Base-by-base conservation (phyloP, 495 filamentous ascomycete species). In the Cercophora newfieldiana region DNA sequence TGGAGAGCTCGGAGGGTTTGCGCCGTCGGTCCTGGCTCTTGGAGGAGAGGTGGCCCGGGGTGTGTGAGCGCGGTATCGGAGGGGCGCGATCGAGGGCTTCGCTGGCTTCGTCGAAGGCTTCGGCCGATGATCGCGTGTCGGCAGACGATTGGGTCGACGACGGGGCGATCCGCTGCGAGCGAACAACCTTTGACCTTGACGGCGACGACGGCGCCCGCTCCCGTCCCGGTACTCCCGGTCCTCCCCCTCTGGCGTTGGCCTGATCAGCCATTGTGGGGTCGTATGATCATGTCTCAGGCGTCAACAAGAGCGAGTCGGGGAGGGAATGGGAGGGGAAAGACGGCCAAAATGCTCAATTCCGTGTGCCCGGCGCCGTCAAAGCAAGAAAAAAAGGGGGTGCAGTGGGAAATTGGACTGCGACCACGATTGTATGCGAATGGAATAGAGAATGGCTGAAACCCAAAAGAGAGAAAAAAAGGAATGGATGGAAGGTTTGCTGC, bases 41-140 rank as follows among this genome's bases (percentile, higher is more conserved):
- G 47, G 79, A 77, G 4, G 82, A 74, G 56, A 86, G 78, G 62
- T 85, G 83, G 59, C 83, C 83, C 3, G 83, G 83, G 0, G 83
- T 85, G 65, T 85, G 84, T 53, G 80, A 85, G 63, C 84, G 75
- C 24, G 72, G 71, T 26, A 80, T 70, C 61, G 76, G 72, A 28
- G 77, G 66, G 19, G 79, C 70, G 61, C 74, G 71, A 29, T 76
- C 73, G 25, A 64, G 66, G 55, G 55, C 54, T 25, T 72, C 72
- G 59, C 57, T 58, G 19, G 65, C 65, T 57, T 74, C 69, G 65
- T 77, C 73, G 55, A 58, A 48, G n/a, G 70, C 67, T 24, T 50
- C 55, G 48, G 66, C 60, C 33, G 69, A 60, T 14, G 69, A 47
- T 25, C 67, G 71, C 48, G 75, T 51, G 22, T 75, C 72, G 62